Base-by-base conservation (phyloP, 2,329 filamentous ascomycete species). In the Beauveria medogensis region DNA sequence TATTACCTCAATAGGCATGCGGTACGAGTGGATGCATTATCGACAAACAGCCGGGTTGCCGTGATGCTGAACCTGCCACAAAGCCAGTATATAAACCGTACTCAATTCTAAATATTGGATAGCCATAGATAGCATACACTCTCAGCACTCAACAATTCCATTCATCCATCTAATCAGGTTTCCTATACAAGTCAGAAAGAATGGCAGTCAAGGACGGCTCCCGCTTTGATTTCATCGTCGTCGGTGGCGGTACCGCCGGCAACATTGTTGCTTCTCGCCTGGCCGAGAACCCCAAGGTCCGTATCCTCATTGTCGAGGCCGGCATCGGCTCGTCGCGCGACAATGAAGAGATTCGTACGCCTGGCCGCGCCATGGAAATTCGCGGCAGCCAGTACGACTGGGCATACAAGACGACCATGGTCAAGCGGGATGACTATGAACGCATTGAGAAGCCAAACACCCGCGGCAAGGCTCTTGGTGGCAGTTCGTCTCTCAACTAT, bases 361-460 rank as follows among this genome's bases (percentile, higher is more conserved):
- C 82, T 1, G 75, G 79, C 1, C 71, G 72, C 9, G 81, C 80
- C 41, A 79, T 86, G 65, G 75, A 78, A 3, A 76, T 85, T 0
- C 78, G 82, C 18, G 77, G 76, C 43, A 81, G 79, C 67, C 71
- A 83, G 66, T 77, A 84, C 63, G 83, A 86, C 69, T 86, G 82
- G 82, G 74, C 73, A 0, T 87, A 84, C 71, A 85, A 86, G 73
- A 82, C 81, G 2, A 85, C 81, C 34, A 79, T 87, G 72, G 78
- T 86, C 67, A 77, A 84, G 59, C 77, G 82, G 2, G 73, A 76
- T 12, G 82, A 86, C 65, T 86, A 86, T 67, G 79, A 80, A 55
- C 80, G 84, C 12, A 74, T 86, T 43, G 83, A 87, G 68, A 85
- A 86, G 73, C 83, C 82, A 51, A 86, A 86, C 67, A 85, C 83